A percentile compares a stretch with the other conserved stretches of the same genome.
Evolutionary conservation across 768 basidiomycete species (phyloP).

Genomic region (Gyrodon lividus): DNA sequence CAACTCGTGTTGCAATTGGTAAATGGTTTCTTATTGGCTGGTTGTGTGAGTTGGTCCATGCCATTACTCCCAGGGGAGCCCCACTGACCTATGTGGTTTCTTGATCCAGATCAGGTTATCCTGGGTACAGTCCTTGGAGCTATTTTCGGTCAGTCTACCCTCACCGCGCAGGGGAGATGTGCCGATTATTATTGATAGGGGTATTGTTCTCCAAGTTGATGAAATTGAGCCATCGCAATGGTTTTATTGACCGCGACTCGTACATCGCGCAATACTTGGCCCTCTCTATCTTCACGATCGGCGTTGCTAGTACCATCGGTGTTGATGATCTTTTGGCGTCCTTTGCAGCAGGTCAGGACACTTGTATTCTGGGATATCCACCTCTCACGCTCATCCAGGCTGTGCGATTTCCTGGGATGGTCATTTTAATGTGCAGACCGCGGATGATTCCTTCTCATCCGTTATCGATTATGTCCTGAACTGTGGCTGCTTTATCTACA

Average conservation of each 20-base stretch:
- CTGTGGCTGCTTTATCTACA: slow-evolving; percentile 78
- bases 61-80: neutral
- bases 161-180: neutral
- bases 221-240: slow-evolving; percentile 60
- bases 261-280: slow-evolving; percentile 85
- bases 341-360: slow-evolving; percentile 70
- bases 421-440: slow-evolving; percentile 74
- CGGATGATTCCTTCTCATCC: slow-evolving; percentile 84
- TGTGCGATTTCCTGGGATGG: slow-evolving; percentile 92
- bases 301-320: slow-evolving; percentile 77
- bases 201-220: slow-evolving; percentile 69
- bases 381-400: slow-evolving; percentile 44
- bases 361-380: neutral
- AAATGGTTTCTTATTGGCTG: slow-evolving; percentile 89
- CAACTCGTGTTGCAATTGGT: slow-evolving; percentile 60
- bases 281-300: slow-evolving; percentile 70
- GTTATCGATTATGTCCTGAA: slow-evolving; percentile 88
- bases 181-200: slow-evolving; percentile 40
- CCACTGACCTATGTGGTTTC: neutral
- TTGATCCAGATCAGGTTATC: slow-evolving; percentile 70
- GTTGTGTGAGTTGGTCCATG: slow-evolving; percentile 45
- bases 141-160: slow-evolving; percentile 38
- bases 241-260: slow-evolving; percentile 77
- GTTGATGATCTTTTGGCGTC: slow-evolving; percentile 88
- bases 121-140: slow-evolving; percentile 72